phyloP scores from a whole-genome alignment of 306 rosid species.

The Prosopis cineraria region DNA sequence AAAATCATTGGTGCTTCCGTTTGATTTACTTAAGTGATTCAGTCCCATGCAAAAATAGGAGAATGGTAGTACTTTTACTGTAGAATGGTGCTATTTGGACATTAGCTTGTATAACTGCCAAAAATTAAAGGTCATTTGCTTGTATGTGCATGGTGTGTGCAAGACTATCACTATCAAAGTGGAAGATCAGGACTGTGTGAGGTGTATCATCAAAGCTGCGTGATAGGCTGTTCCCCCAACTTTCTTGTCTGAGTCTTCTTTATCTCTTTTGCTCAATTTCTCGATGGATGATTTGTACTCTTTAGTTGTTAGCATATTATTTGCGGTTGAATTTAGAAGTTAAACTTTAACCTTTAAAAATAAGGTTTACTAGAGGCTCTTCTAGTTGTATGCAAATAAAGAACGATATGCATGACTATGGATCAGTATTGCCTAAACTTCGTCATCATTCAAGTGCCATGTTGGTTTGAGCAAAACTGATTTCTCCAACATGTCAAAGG shows the following conservation, averaged over 20 bases:
- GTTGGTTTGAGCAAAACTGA: not conserved
- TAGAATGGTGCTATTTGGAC: not conserved
- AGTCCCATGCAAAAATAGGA: constrained; percentile 10
- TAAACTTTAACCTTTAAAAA: not conserved
- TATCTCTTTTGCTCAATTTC: not conserved
- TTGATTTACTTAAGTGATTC: constrained; percentile 23
- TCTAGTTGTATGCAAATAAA: constrained; percentile 19
- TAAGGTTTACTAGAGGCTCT: not conserved
- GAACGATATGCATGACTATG: not conserved
- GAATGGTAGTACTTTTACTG: not conserved
- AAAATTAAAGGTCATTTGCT: constrained; percentile 1
- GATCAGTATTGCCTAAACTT: not conserved
- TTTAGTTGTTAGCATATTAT: not conserved
- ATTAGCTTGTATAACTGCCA: not conserved
- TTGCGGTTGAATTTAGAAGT: constrained; percentile 4
- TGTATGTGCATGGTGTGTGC: not conserved
- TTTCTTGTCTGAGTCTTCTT: not conserved
- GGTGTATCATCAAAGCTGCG: not conserved
- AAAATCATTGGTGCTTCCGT: constrained; percentile 12
- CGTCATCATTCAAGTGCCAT: not conserved
- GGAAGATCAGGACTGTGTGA: not conserved
- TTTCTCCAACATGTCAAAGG: not conserved
- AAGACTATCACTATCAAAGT: not conserved
- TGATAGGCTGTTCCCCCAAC: not conserved
- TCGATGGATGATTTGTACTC: constrained; percentile 3